Conservation (phyloP, 192 early-diverging fungal species). For the Cetraspora pellucida region DNA sequence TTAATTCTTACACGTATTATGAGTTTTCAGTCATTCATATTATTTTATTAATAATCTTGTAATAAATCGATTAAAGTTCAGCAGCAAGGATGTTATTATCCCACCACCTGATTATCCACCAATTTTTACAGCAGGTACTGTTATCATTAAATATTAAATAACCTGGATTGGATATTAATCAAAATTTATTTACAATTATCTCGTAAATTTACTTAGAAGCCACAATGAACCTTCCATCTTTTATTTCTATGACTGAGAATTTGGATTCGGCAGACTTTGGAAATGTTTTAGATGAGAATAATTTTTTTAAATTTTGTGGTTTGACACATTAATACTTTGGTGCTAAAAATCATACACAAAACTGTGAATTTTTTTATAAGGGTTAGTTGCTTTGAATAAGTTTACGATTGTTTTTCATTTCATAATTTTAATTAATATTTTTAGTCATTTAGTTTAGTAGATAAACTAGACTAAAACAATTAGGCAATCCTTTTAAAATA, state of each 20-base stretch:
- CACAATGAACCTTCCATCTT: constrained; percentile 5
- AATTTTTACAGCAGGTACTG: neutral
- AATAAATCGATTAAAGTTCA: neutral
- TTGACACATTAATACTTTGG: neutral
- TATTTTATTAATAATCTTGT: neutral
- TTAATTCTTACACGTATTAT: neutral
- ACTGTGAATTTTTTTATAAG: no score
- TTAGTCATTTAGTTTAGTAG: no score
- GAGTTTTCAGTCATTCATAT: neutral
- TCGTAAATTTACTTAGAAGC: neutral
- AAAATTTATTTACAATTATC: no score
- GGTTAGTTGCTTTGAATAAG: no score
- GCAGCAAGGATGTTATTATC: neutral
- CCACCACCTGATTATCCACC: constrained; percentile 8
- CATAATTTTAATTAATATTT: no score
- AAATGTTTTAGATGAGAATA: neutral
- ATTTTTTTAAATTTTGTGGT: neutral
- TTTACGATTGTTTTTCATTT: no score
- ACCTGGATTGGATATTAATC: no score
- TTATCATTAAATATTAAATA: no score
- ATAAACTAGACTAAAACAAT: no score
- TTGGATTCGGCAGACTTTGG: constrained; percentile 14
- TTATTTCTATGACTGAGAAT: constrained; percentile 26
- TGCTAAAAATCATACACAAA: no score
- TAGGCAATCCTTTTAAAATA: no score